Base-by-base conservation (phyloP, 306 rosid genomes). In the Vigna angularis region DNA sequence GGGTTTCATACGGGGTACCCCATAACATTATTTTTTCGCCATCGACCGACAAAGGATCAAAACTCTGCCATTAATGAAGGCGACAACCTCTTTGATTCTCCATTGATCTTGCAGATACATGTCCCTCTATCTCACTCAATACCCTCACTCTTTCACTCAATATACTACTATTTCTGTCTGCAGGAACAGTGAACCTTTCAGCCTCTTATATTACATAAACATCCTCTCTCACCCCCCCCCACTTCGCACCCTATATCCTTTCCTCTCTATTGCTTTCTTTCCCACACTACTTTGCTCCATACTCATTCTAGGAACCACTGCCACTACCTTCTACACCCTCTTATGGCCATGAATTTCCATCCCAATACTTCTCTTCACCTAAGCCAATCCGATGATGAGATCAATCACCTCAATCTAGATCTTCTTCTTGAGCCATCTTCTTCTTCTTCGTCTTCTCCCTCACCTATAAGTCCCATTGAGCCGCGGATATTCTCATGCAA, bases 11-110 rank as follows among this genome's bases (percentile, higher is more conserved):
- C 34, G 18, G 48, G 64, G 45, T 49, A 72, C 75, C 55, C 70
- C 16, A 48, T 16, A 10, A 50, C 67, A 63, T 72, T 81, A 77
- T 66, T 80, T 63, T 70, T 82, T 82, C 9, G 42, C 22, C 77
- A 64, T 79, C 79, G 80, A 89, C 91, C 93, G 98, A 94, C 97
- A 89, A 77, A 67, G 57, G 75, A 83, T 88, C 88, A 87, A 63
- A 84, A 79, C 80, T 86, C 83, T 91, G 93, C 94, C 94, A 84
- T 86, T 88, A 90, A 73, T 91, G 89, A 85, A 87, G 93, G 88
- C 83, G 97, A 90, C 98, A 94, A 82, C 70, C 70, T 83, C 85
- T 85, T 88, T 57, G 89, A 90, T 90, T 87, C 96, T 86, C 85
- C 83, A 84, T 85, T 88, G 91, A 91, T 89, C 84, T 83, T 87